Conservation (phyloP, 495 filamentous ascomycete genomes). For the Neurospora sublineolata region DNA sequence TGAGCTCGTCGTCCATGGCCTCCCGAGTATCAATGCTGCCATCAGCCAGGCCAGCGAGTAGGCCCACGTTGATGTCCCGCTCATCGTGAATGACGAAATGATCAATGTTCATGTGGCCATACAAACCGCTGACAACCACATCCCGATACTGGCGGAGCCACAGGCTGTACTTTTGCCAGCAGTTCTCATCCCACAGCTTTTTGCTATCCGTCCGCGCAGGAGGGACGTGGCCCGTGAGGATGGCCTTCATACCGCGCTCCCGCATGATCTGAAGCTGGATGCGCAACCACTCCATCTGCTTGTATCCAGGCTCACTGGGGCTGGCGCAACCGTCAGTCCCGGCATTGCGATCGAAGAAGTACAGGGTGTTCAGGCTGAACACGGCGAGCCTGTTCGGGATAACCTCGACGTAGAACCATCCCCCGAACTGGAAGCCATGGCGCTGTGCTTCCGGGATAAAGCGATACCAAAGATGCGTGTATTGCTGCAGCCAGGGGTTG, state of each 20-base stretch:
- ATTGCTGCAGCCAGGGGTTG: conserved; percentile 69
- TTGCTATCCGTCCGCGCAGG: conserved; percentile 78
- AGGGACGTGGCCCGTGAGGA: conserved; percentile 88
- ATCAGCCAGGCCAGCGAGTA: conserved; percentile 33
- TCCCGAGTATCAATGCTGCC: conserved; percentile 17
- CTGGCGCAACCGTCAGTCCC: conserved; percentile 80
- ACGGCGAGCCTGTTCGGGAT: conserved; percentile 78
- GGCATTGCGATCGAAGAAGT: conserved; percentile 86
- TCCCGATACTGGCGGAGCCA: conserved; percentile 87
- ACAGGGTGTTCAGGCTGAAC: conserved; percentile 93
- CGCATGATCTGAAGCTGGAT: conserved; percentile 79
- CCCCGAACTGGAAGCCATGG: conserved; percentile 82
- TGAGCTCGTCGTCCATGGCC: conserved; percentile 43
- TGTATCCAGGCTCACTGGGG: conserved; percentile 72
- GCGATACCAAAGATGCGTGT: conserved; percentile 59
- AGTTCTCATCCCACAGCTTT: conserved; percentile 77
- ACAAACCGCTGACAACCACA: conserved; percentile 66
- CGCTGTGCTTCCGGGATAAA: conserved; percentile 92
- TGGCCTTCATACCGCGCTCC: conserved; percentile 80
- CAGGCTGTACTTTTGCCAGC: conserved; percentile 95
- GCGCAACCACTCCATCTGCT: conserved; percentile 95
- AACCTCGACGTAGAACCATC: conserved; percentile 90
- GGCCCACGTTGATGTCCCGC: conserved; percentile 51
- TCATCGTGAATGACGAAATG: conserved; percentile 93
- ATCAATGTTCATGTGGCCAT: conserved; percentile 97